Evolutionary conservation across 139 green algal species (phyloP), one percentile per base, ranked within the genome.

Genomic region (Ettlia oleoabundans): DNA sequence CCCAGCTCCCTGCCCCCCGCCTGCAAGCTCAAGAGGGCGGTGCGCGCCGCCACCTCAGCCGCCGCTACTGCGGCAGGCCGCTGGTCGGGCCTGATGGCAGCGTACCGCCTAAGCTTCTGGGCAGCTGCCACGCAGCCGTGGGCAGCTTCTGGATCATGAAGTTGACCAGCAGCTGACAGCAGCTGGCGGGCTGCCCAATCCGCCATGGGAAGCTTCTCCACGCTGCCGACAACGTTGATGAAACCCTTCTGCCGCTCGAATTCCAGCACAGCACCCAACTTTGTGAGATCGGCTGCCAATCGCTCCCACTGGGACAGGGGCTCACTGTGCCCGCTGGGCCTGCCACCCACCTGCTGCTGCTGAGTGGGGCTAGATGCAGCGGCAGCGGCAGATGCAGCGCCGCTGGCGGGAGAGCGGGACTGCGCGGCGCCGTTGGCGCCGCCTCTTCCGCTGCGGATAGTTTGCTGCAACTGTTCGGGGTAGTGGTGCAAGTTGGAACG

Each of bases 391-490:
- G 28, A 35, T 33, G 67, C 9, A 7, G 65, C 35, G 33, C 33
- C 33, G 65, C 35, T 35, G n/a, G 7, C 7, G 30, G 35, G 18
- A 2, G 67, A 38, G 67, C 2, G 67, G 8, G 67, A 38, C 10
- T 43, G 7, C 7, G 37, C 65, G 10, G 65, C 65, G 10, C 35
- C 65, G 18, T 8, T 7, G 22, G 28, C 40, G 3, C 41, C 19
- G 15, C 51, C 26, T n/a, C 32, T 4, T 2, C 35, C 21, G 41
- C 64, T 53, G 24, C 26, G 52, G 22, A 83, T 83, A 24, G 26
- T 33, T 26, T 77, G 13, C 26, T 83, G 78, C 15, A 55, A 26
- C 13, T 76, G 47, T 18, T 40, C 42, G 19, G 78, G 78, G n/a
- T 61, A 77, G 51, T 83, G 47, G n/a, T 18, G 47, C 35, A 83